These are phyloP conservation scores for Zygoascus flipseniorum DNA, from an alignment of 805 yeast genomes.

Conservation along the genomic window DNA sequence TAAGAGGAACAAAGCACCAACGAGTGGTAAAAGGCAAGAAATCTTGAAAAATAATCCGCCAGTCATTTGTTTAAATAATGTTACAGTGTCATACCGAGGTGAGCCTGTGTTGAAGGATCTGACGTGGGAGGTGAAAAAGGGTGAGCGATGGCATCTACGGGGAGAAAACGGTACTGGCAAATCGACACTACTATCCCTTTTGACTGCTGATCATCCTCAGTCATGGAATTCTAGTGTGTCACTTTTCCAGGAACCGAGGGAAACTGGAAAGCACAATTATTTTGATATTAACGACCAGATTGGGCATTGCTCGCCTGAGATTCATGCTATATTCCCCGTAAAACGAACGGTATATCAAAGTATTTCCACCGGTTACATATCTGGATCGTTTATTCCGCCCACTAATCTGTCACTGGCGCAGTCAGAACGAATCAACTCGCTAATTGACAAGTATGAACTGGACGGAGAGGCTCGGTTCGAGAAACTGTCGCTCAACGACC, in stretches of 20 bases:
- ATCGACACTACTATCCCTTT: constrained; percentile 72
- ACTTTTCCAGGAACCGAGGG: constrained; percentile 58
- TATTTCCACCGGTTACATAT: constrained; percentile 63
- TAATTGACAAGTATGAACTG: constrained; percentile 41
- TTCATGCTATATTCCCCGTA: constrained; percentile 76
- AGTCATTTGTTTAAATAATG: constrained; percentile 47
- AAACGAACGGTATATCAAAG: constrained; percentile 46
- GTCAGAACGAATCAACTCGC: constrained; percentile 34
- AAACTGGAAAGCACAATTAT: constrained; percentile 66
- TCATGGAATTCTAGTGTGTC: constrained; percentile 72
- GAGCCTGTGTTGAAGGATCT: constrained; percentile 51
- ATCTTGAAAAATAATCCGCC: constrained; percentile 1
- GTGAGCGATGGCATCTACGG: constrained; percentile 80
- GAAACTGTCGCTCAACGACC: constrained; percentile 58
- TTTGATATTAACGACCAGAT: constrained; percentile 71
- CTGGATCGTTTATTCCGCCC: constrained; percentile 58
- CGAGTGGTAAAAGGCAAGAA: constrained; percentile 1
- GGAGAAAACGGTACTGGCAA: constrained; percentile 94
- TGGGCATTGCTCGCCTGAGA: constrained; percentile 86
- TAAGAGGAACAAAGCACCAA: not conserved
- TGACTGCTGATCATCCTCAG: constrained; percentile 95
- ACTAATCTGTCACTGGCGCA: constrained; percentile 32
- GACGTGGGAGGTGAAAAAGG: constrained; percentile 55
- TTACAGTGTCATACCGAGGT: constrained; percentile 60
- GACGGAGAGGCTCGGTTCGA: constrained; percentile 38